Evolutionary conservation across 306 rosid genomes (phyloP).

Genomic region (Fagus sylvatica): DNA sequence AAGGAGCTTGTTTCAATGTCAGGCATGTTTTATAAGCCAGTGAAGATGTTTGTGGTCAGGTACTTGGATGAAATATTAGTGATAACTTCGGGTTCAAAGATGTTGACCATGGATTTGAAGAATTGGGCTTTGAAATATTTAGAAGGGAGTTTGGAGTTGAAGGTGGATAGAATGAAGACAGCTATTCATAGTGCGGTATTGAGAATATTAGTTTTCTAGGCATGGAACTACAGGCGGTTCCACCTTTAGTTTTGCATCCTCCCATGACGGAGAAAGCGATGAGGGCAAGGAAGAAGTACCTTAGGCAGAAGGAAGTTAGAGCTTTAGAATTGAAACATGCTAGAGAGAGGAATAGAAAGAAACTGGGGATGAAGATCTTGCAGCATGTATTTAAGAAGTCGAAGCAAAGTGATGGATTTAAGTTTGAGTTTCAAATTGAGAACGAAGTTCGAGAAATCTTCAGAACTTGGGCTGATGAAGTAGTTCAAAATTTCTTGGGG

Average conservation of each 20-base stretch:
- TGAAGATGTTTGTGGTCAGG: too few species aligned
- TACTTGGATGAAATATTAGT: too few species aligned
- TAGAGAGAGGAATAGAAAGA: conserved; percentile 79
- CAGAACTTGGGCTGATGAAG: conserved; percentile 84
- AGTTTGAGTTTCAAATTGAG: too few species aligned
- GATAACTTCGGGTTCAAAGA: conserved; percentile 16
- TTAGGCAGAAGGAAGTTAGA: conserved; percentile 84
- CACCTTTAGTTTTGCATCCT: conserved; percentile 63
- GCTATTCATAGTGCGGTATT: conserved; percentile 75
- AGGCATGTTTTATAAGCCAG: too few species aligned
- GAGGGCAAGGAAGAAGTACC: conserved; percentile 80
- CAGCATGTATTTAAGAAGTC: too few species aligned
- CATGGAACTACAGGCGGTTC: conserved; percentile 78
- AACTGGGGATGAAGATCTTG: too few species aligned
- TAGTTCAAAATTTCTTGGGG: conserved; percentile 54
- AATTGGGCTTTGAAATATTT: conserved; percentile 47
- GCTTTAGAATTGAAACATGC: conserved; percentile 69
- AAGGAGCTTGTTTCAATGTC: too few species aligned
- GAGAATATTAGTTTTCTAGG: conserved; percentile 84
- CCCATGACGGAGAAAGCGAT: conserved; percentile 78
- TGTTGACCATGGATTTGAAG: conserved; percentile 63
- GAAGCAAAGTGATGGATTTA: too few species aligned
- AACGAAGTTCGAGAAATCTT: too few species aligned
- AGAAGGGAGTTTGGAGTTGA: conserved; percentile 63
- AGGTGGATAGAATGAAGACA: conserved; percentile 55